Percentiles rank a stretch among this genome's conserved stretches.
phyloP scores from a whole-genome alignment of 805 yeast genomes.

The Lipomyces chichibuensis region DNA sequence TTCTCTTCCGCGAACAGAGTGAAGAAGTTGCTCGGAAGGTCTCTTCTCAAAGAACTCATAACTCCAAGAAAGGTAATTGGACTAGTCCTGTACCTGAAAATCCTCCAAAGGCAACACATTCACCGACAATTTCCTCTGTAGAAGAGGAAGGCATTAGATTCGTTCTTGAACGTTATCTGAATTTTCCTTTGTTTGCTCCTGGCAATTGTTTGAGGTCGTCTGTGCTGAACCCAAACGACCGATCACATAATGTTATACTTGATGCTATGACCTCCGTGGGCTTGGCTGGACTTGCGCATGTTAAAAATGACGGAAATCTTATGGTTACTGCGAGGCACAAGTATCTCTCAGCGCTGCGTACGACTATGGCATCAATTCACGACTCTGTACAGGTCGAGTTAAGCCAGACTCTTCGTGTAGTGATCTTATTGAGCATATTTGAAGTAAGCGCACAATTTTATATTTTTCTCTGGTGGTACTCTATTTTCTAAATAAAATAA shows the following conservation, averaged over 20 bases:
- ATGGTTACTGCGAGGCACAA: background rate
- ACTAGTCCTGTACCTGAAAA: background rate
- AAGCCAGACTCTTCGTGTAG: background rate
- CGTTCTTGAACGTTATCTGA: background rate
- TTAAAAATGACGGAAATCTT: background rate
- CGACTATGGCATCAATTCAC: background rate
- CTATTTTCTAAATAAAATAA: background rate
- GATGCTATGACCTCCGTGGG: background rate
- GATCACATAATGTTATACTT: background rate
- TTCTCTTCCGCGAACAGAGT: background rate
- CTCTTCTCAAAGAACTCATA: background rate
- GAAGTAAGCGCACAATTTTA: background rate
- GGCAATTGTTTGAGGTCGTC: background rate
- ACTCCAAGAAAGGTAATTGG: background rate
- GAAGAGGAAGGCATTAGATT: background rate
- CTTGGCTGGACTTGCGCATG: background rate
- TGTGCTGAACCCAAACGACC: background rate
- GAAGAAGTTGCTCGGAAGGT: background rate
- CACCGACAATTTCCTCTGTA: background rate
- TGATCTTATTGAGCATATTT: background rate
- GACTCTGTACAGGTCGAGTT: background rate
- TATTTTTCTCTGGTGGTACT: background rate
- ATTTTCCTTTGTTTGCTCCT: background rate
- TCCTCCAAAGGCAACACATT: background rate
- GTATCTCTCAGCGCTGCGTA: background rate